Percentiles rank a stretch among this genome's conserved stretches.
Conservation (phyloP, 2,329 filamentous ascomycete genomes). For the Penicillium nordicum region DNA sequence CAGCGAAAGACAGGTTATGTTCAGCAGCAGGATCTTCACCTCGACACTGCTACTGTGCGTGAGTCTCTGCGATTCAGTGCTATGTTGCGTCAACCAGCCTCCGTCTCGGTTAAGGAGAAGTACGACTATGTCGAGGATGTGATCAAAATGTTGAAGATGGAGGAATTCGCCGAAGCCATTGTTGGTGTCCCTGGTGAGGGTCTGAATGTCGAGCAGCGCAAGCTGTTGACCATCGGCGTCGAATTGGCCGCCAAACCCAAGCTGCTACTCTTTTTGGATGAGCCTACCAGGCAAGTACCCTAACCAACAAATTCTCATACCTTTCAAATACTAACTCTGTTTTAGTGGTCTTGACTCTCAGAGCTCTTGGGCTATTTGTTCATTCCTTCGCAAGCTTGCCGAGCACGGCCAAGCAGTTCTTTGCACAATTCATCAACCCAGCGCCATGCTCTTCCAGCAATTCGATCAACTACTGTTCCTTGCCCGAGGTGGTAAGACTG, state of each 20-base stretch:
- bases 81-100: constrained; percentile 72
- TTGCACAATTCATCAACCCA: constrained; percentile 91
- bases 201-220: constrained; percentile 59
- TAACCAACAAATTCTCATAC: no score
- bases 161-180: constrained; percentile 80
- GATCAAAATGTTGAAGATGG: constrained; percentile 82
- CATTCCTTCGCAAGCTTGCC: constrained; percentile 79
- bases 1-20: constrained; percentile 49
- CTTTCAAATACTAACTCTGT: background rate
- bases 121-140: constrained; percentile 82
- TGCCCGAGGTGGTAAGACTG: constrained; percentile 60
- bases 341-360: constrained; percentile 76
- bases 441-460: constrained; percentile 83
- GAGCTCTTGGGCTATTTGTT: constrained; percentile 83
- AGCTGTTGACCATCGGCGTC: constrained; percentile 83
- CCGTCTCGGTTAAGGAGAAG: constrained; percentile 70
- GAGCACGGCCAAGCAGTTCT: constrained; percentile 84
- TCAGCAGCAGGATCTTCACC: constrained; percentile 85
- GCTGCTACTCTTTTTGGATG: constrained; percentile 82
- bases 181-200: constrained; percentile 83
- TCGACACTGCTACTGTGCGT: constrained; percentile 78
- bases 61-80: constrained; percentile 85
- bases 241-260: constrained; percentile 88
- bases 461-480: constrained; percentile 65
- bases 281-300: constrained; percentile 63